A percentile compares a stretch with the other conserved stretches of the same genome.
Evolutionary conservation across 208 protist genomes (phyloP).

Genomic region (Herpetomonas samuelpessoai): DNA sequence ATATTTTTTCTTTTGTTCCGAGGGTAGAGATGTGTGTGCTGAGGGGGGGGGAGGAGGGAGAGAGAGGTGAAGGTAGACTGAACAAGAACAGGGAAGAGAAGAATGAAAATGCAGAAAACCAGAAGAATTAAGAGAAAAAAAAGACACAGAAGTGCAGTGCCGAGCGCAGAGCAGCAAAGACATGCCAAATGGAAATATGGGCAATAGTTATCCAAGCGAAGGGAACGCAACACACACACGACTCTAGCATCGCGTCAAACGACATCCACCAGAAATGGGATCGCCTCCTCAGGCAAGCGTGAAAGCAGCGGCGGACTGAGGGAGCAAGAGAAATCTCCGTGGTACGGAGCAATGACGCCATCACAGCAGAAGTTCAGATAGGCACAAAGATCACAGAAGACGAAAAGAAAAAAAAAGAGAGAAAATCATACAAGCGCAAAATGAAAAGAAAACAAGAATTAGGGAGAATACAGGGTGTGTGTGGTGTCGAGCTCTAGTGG

Average conservation of each 20-base stretch:
- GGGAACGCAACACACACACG: background rate
- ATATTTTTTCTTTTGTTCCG: no score
- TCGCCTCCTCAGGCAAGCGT: slow-evolving; percentile 2
- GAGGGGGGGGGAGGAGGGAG: no score
- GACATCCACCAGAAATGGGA: slow-evolving; percentile 1
- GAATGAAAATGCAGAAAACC: slow-evolving; percentile 5
- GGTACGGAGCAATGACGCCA: slow-evolving; percentile 1
- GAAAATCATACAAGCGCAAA: no score
- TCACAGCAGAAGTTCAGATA: slow-evolving; percentile 2
- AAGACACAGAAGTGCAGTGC: slow-evolving; percentile 11
- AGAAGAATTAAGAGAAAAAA: slow-evolving; percentile 1
- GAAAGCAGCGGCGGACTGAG: background rate
- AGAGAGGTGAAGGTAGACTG: no score
- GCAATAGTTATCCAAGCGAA: background rate
- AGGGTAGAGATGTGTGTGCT: no score
- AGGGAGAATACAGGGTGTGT: slow-evolving; percentile 1
- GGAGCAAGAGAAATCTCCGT: background rate
- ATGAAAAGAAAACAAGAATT: slow-evolving; percentile 3
- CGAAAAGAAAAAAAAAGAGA: slow-evolving; percentile 14
- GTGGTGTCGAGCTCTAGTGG: background rate
- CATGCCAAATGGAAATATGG: no score
- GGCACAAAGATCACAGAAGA: slow-evolving; percentile 1
- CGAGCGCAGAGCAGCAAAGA: no score
- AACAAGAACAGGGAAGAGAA: no score
- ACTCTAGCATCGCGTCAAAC: background rate